phyloP scores from a whole-genome alignment of 192 early-diverging fungal genomes.

The Mycoemilia scoparia region DNA sequence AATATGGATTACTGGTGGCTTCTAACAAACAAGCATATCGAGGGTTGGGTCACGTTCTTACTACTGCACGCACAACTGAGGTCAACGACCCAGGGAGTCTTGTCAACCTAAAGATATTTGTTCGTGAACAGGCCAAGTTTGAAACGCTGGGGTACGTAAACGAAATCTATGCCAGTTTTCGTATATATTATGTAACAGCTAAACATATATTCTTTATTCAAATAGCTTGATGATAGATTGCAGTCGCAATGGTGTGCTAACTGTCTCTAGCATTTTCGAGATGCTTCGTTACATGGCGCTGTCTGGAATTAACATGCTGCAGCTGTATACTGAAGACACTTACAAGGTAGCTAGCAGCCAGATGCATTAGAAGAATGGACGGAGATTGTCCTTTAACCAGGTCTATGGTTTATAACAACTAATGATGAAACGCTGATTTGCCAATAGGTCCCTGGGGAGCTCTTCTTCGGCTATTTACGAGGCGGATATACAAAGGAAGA shows the following conservation, averaged over 20 bases:
- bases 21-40: constrained; percentile 37
- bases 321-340: constrained; percentile 83
- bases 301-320: constrained; percentile 73
- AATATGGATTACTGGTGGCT: not conserved
- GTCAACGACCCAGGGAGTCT: constrained; percentile 3
- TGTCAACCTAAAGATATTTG: constrained; percentile 20
- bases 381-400: too few species aligned
- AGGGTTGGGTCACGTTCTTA: constrained; percentile 46
- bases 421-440: too few species aligned
- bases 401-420: too few species aligned
- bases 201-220: constrained; percentile 1
- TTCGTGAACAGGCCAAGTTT: constrained; percentile 44
- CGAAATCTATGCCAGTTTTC: constrained; percentile 1
- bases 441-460: constrained; percentile 26
- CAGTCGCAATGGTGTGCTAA: constrained; percentile 61
- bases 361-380: too few species aligned
- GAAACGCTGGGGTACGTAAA: constrained; percentile 47
- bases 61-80: constrained; percentile 30
- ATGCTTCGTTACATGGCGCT: constrained; percentile 61
- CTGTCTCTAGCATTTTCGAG: constrained; percentile 36
- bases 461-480: constrained; percentile 55
- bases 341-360: constrained; percentile 37
- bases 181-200: not conserved
- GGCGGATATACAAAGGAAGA: constrained; percentile 60
- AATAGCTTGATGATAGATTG: constrained; percentile 68